Evolutionary conservation across 257 asterid species (phyloP).

Genomic region (Solanum verrucosum): DNA sequence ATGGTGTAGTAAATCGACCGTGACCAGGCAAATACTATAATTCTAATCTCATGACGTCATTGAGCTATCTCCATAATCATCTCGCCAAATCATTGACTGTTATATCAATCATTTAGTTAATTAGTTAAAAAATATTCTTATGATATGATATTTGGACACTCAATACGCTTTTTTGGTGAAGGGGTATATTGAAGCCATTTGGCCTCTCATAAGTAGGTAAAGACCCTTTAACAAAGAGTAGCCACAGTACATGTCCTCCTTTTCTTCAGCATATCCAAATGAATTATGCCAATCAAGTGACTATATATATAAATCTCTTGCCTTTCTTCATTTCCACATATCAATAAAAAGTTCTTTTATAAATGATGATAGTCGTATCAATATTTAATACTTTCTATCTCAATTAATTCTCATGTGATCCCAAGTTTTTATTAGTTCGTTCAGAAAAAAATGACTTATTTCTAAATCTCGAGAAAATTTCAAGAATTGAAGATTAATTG

Average conservation of each 20-base stretch:
- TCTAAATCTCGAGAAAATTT: background rate
- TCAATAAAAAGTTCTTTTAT: background rate
- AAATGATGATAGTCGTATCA: background rate
- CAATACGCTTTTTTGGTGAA: background rate
- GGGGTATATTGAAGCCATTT: background rate
- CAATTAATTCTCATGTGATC: background rate
- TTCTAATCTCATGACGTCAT: background rate
- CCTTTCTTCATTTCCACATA: background rate
- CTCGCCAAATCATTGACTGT: background rate
- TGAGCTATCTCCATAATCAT: background rate
- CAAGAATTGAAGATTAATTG: background rate
- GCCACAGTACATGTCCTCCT: background rate
- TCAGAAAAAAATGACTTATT: too few species aligned
- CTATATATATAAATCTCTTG: background rate
- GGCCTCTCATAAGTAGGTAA: background rate
- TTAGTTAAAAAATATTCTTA: too few species aligned
- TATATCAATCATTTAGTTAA: background rate
- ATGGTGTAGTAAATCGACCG: too few species aligned
- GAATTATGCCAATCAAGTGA: background rate
- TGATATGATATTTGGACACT: background rate
- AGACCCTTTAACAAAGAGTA: background rate
- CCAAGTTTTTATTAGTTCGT: too few species aligned
- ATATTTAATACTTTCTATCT: background rate
- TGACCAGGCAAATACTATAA: background rate
- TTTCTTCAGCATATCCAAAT: background rate